Base-by-base conservation (phyloP, 2,329 filamentous ascomycete genomes). In the Triangularia setosa region DNA sequence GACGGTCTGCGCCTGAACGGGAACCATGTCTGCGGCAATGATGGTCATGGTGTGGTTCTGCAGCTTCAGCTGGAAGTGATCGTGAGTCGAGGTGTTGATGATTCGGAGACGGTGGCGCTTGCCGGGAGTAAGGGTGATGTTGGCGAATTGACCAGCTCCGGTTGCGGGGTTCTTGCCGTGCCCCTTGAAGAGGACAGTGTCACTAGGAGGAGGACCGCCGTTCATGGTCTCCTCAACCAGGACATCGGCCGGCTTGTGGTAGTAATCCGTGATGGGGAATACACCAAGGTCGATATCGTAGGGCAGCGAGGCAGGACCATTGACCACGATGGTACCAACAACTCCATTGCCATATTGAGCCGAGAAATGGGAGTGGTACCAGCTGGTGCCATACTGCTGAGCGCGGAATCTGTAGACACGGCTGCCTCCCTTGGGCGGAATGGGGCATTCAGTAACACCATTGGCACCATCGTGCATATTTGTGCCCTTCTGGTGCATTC, bases 281-380 rank as follows among this genome's bases (percentile, higher is more conserved):
- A 78, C 71, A 25, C 83, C 83, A 0, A 84, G 76, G 68, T 85
- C 83, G 56, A 79, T 74, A 61, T 85, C 83, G 69, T 83, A 83
- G 67, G 80, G 76, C 24, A 76, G 74, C 12, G 78, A 78, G 3
- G 79, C 77, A 1, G 81, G 81, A 0, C 81, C 81, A 61, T 82
- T 72, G 64, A 83, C 79, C 9, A 81, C 72, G 44, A 85, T 79
- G 0, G 78, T 74, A 5, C 83, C 83, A 28, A 79, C 73, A 0
- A 84, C 72, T 8, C 83, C 83, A 64, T 84, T 80, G 35, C 75
- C 75, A 65, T 81, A 80, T 67, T 81, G 79, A 4, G 76, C 72
- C 3, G 76, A 76, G 69, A 81, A 79, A 68, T 83, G 81, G 6
- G 78, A 80, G 72, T 84, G 81, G 66, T 82, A 82, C 74, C 74